Base-by-base conservation (phyloP, 176 grass and related monocot genomes). In the Musa acuminata region DNA sequence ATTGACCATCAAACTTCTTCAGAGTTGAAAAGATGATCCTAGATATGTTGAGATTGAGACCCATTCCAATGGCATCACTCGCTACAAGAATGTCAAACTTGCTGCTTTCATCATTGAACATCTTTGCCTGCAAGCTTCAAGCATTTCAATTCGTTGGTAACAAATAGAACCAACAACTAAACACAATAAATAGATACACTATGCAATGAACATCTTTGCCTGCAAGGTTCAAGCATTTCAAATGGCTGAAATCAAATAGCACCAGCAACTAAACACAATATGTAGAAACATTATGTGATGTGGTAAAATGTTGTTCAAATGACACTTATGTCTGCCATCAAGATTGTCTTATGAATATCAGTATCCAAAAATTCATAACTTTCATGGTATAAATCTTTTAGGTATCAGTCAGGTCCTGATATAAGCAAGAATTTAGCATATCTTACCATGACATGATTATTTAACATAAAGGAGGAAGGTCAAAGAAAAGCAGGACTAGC, bases 11-110 rank as follows among this genome's bases (percentile, higher is more conserved):
- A 83, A 85, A 98, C 84, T 98, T 98, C 78, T 76, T 71, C 78
- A 98, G n/a, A 63, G 90, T 93, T 77, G 94, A 91, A 77, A 98
- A 93, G 78, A 98, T 91, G 79, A 98, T 93, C 81, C 94, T 93
- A 24, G 90, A 98, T 82, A 98, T 98, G 78, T 93, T 93, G 79
- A 98, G 84, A 89, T 98, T 98, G 72, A 98, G 94, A 83, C 94
- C 94, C 94, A 98, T 98, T 71, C 94, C 94, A 76, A 98, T 93
- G 59, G 94, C 90, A 83, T 98, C 94, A 72, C 84, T 98, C 75
- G 94, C 94, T 75, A 98, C 94, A 79, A 98, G 87, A 70, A 98
- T 86, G 79, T 91, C 89, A 84, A 98, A 85, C 72, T 93, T 82
- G 72, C 84, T 98, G 66, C 53, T 83, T 48, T 98, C 90, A 88